Evolutionary conservation across 1,284 basidiomycete species (phyloP).

Genomic region (Cryptococcus amylolentus): DNA sequence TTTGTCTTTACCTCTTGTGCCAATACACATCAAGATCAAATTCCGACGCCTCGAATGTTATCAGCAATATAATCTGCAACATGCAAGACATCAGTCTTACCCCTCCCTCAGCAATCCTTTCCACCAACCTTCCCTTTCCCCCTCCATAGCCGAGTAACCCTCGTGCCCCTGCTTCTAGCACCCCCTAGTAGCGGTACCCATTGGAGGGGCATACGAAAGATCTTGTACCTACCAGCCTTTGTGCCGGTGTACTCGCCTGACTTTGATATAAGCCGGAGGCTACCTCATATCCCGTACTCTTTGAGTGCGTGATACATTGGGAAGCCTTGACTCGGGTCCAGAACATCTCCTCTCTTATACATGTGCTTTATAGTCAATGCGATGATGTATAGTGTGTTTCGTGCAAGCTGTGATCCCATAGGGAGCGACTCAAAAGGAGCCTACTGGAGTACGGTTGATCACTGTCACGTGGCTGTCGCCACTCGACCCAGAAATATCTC

Average conservation of each 20-base stretch:
- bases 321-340: conserved; percentile 43
- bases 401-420: no score
- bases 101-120: not conserved
- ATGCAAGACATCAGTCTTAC: not conserved
- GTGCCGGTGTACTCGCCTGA: conserved; percentile 13
- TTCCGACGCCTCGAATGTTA: not conserved
- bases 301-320: conserved; percentile 27
- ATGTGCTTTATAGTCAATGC: not conserved
- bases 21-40: not conserved
- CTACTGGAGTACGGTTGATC: no score
- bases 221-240: not conserved
- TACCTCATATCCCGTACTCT: conserved; percentile 18
- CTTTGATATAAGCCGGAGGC: conserved; percentile 48
- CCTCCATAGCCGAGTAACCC: conserved; percentile 16
- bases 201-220: conserved; percentile 28
- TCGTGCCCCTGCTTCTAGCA: conserved; percentile 30
- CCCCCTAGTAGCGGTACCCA: conserved; percentile 32
- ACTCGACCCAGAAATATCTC: no score
- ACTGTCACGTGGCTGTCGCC: no score
- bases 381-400: not conserved
- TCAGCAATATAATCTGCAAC: not conserved
- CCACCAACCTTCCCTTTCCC: conserved; percentile 9
- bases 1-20: not conserved
- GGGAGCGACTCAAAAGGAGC: no score
- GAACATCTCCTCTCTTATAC: conserved; percentile 23